phyloP scores from a whole-genome alignment of 495 filamentous ascomycete species.

The Cercophora samala region DNA sequence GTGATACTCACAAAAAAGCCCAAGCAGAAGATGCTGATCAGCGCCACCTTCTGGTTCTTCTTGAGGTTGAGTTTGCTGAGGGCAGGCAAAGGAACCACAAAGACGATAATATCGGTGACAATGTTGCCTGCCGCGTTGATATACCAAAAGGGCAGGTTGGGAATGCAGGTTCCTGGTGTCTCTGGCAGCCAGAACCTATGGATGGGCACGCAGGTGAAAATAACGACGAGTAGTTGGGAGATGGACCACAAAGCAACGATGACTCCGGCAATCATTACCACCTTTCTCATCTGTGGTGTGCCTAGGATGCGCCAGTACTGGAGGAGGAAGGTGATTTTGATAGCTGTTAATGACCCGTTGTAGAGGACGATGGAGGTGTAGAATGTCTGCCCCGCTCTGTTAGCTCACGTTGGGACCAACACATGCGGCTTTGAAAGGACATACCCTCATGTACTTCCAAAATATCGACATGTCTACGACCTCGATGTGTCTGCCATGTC shows the following conservation, averaged over 20 bases:
- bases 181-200: constrained; percentile 40
- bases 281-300: constrained; percentile 28
- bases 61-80: constrained; percentile 30
- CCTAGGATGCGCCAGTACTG: constrained; percentile 44
- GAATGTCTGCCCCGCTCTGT: constrained; percentile 31
- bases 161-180: constrained; percentile 38
- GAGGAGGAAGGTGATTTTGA: constrained; percentile 43
- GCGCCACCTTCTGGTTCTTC: constrained; percentile 24
- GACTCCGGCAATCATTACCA: constrained; percentile 29
- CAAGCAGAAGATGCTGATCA: constrained; percentile 32
- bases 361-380: constrained; percentile 47
- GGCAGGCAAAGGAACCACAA: constrained; percentile 51
- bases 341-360: constrained; percentile 39
- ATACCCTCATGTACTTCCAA: constrained; percentile 27
- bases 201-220: constrained; percentile 39
- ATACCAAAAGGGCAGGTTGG: constrained; percentile 47
- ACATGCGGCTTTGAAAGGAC: background rate
- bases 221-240: constrained; percentile 40
- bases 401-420: background rate
- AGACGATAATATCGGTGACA: constrained; percentile 48
- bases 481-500: constrained; percentile 25
- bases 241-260: constrained; percentile 40
- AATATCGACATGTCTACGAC: constrained; percentile 15
- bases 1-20: constrained; percentile 26
- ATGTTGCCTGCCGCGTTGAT: constrained; percentile 52